These are phyloP conservation scores for Themeda triandra DNA, from an alignment of 176 grass and related monocot genomes.

Conservation along the genomic window DNA sequence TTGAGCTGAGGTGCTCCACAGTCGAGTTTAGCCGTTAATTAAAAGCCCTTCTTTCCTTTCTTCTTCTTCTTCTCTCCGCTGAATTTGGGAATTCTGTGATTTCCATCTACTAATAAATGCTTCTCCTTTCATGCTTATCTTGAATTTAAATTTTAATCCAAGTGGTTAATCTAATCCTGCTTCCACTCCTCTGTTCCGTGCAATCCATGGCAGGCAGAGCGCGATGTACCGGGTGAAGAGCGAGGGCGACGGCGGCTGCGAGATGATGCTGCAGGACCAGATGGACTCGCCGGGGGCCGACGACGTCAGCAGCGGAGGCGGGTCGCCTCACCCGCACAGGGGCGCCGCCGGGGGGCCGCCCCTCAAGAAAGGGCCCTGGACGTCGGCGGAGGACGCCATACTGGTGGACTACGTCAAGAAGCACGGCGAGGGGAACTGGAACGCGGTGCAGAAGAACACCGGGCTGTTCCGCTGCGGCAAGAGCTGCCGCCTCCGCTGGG, in stretches of 20 bases:
- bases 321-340: slow-evolving; percentile 32
- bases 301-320: slow-evolving; percentile 52
- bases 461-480: slow-evolving; percentile 78
- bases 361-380: slow-evolving; percentile 94
- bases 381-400: slow-evolving; percentile 72
- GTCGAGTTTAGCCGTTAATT: slow-evolving; percentile 12
- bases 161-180: background rate
- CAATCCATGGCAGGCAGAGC: background rate
- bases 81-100: background rate
- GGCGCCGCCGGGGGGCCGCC: slow-evolving; percentile 28
- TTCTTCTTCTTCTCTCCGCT: background rate
- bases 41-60: background rate
- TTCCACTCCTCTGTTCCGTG: background rate
- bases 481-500: slow-evolving; percentile 92
- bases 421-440: slow-evolving; percentile 95
- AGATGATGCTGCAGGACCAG: slow-evolving; percentile 54
- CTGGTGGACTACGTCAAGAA: slow-evolving; percentile 84
- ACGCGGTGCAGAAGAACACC: slow-evolving; percentile 89
- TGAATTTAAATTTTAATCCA: background rate
- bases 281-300: slow-evolving; percentile 49
- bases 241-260: slow-evolving; percentile 38
- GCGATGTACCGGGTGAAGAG: slow-evolving; percentile 51
- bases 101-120: background rate
- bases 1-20: background rate
- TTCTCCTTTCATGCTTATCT: background rate